Evolutionary conservation across 2,329 filamentous ascomycete species (phyloP), one percentile per base, ranked within the genome.

Genomic region (Harringtonia aguacate): DNA sequence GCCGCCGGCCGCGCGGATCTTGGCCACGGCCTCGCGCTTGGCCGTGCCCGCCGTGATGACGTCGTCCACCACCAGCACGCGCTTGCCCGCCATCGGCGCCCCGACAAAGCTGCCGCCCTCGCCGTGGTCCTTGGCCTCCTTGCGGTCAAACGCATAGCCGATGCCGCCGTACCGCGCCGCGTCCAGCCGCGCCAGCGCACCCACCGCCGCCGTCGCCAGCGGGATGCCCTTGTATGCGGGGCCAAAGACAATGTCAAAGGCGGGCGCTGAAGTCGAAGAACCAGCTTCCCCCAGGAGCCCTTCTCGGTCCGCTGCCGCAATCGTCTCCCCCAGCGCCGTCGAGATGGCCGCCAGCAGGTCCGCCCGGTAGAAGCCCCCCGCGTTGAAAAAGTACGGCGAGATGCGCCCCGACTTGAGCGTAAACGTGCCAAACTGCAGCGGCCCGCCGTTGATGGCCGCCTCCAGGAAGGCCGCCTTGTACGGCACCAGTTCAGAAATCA

Each of bases 381-480:
- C 88, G 65, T 95, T 95, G 79, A 97, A 94, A 73, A 97, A 97
- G 75, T 97, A 97, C 35, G 92, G 92, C 13, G 88, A 95, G 56
- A 72, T 73, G 57, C 90, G 86, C 65, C 86, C 86, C 43, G 89
- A 95, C 69, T 98, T 98, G 59, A 98, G 79, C 55, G 83, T 85
- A 68, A 86, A 92, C 60, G 74, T 79, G 62, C 86, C 86, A 61
- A 92, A 92, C 58, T 81, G 84, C 53, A 92, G 77, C 55, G 86
- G 80, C 50, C 75, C 74, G 55, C 80, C 79, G 20, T 69, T 64
- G 52, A 89, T 73, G 58, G 82, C 76, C 46, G 83, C 75, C 58
- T 76, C 64, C 54, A 92, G 73, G 62, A 94, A 87, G 48, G 75
- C 71, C 52, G 77, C 67, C 65, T 92, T 92, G 70, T 83, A 84